These are phyloP conservation scores for Russula sp. DNA, from an alignment of 768 basidiomycete genomes.

Conservation along the genomic window DNA sequence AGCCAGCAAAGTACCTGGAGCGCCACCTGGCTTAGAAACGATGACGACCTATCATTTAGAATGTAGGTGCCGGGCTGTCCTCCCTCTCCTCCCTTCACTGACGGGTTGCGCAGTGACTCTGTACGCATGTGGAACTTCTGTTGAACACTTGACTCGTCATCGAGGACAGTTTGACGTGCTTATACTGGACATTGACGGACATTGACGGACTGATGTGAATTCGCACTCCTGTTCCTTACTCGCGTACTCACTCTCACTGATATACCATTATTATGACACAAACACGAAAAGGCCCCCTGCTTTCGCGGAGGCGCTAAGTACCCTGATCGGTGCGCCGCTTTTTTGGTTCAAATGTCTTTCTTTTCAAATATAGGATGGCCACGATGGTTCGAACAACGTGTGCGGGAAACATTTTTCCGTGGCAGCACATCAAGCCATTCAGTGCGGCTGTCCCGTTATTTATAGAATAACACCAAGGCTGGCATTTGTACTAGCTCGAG, in stretches of 20 bases:
- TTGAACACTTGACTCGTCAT: not conserved
- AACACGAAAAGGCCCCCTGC: not conserved
- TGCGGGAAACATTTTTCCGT: not conserved
- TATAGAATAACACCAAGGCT: no score
- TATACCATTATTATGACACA: not conserved
- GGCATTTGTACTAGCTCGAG: not conserved
- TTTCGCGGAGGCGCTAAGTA: not conserved
- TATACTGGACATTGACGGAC: slow-evolving; percentile 1
- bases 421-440: no score
- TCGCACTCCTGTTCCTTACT: not conserved
- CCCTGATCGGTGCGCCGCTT: not conserved
- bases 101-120: slow-evolving; percentile 28
- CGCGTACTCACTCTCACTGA: not conserved
- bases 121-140: slow-evolving; percentile 35
- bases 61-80: slow-evolving; percentile 39
- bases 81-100: not conserved
- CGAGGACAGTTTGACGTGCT: not conserved
- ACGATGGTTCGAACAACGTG: not conserved
- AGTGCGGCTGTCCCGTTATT: no score
- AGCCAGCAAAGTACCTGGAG: slow-evolving; percentile 58
- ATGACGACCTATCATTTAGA: slow-evolving; percentile 58
- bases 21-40: slow-evolving; percentile 63
- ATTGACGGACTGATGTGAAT: not conserved
- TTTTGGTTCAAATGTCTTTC: not conserved
- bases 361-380: not conserved